Percentiles rank a stretch among this genome's conserved stretches.
Evolutionary conservation across 768 basidiomycete genomes (phyloP).

Genomic region (Boletales sp.): DNA sequence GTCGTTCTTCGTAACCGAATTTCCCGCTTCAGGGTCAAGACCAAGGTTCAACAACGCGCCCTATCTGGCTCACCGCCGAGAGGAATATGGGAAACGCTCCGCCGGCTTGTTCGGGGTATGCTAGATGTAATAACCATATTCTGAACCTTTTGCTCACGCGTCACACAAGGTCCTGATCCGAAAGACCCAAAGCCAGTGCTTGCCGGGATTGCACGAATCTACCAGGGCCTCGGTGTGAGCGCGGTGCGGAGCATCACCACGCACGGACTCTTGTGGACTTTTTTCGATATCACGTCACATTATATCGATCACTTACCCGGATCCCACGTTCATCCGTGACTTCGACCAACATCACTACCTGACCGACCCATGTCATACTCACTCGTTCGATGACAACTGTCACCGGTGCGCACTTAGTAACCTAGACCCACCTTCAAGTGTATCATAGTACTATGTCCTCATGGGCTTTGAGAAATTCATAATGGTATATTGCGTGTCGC

Average conservation of each 20-base stretch:
- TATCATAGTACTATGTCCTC: constrained; percentile 21
- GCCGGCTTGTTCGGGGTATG: constrained; percentile 76
- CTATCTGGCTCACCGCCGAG: constrained; percentile 75
- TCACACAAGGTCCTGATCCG: constrained; percentile 67
- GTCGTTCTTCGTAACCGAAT: background rate
- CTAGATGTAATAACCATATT: background rate
- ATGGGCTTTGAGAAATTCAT: constrained; percentile 10
- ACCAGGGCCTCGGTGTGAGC: constrained; percentile 92
- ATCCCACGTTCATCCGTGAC: constrained; percentile 8
- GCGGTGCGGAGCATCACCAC: constrained; percentile 90
- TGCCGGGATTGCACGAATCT: constrained; percentile 78
- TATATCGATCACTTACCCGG: constrained; percentile 65
- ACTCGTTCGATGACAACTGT: constrained; percentile 6
- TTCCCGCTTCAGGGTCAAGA: constrained; percentile 65
- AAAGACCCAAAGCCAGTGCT: constrained; percentile 71
- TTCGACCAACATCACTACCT: constrained; percentile 1
- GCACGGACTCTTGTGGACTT: constrained; percentile 90
- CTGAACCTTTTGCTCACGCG: background rate
- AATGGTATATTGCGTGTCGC: constrained; percentile 1
- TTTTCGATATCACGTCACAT: constrained; percentile 77
- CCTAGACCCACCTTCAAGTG: constrained; percentile 17
- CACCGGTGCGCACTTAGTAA: constrained; percentile 10
- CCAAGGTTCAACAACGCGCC: constrained; percentile 92
- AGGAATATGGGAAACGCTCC: constrained; percentile 68
- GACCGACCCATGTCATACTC: constrained; percentile 8